Conservation (phyloP, 352 stramenopile genomes). For the Phytophthora litchii region DNA sequence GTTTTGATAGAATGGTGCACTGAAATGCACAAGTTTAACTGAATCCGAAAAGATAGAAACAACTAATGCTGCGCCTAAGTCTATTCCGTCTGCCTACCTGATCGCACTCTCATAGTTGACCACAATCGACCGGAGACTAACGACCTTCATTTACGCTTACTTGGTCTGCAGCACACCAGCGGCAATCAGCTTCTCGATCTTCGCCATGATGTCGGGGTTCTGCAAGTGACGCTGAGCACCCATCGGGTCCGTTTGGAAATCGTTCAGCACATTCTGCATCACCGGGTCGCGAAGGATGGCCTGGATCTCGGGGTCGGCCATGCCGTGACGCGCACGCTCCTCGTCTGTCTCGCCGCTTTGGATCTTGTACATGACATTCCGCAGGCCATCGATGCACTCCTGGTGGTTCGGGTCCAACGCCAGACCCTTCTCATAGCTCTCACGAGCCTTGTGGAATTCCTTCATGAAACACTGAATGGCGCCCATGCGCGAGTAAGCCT, state of each 20-base stretch:
- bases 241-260: constrained; percentile 96
- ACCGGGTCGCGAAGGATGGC: constrained; percentile 97
- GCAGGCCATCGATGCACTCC: constrained; percentile 96
- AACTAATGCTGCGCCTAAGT: constrained; percentile 14
- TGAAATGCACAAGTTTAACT: no score
- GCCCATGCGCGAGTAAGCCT: constrained; percentile 98
- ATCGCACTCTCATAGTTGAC: neutral
- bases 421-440: constrained; percentile 97
- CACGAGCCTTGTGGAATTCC: constrained; percentile 98
- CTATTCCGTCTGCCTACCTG: constrained; percentile 3
- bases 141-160: constrained; percentile 43
- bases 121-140: constrained; percentile 1
- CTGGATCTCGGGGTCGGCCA: constrained; percentile 99
- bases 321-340: constrained; percentile 96
- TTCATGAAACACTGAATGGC: constrained; percentile 99
- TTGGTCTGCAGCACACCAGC: constrained; percentile 96
- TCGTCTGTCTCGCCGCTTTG: constrained; percentile 96
- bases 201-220: constrained; percentile 94
- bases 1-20: no score
- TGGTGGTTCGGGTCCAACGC: constrained; percentile 94
- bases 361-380: constrained; percentile 94
- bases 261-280: constrained; percentile 97
- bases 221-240: constrained; percentile 93
- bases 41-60: no score
- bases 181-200: constrained; percentile 99